Evolutionary conservation across 805 yeast species (phyloP).

Genomic region (Kuraishia piskuri): DNA sequence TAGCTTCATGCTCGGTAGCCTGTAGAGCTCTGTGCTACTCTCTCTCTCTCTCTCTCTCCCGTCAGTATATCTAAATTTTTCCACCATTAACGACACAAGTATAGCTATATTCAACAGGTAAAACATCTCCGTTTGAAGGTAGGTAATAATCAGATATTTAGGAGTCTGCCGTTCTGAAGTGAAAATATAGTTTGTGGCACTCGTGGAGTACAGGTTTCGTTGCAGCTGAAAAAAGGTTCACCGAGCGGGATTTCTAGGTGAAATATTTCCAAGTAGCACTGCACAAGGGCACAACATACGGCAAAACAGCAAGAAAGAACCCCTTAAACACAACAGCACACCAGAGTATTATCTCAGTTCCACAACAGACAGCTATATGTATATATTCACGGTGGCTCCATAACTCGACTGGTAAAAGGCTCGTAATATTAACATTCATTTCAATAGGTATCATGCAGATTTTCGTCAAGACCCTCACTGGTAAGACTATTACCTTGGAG

Average conservation of each 20-base stretch:
- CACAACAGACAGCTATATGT: neutral
- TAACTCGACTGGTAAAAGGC: neutral
- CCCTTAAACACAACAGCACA: neutral
- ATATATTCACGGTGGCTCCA: no score
- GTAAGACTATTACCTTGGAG: conserved; percentile 86
- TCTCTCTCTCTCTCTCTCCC: neutral
- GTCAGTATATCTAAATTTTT: neutral
- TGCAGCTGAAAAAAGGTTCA: neutral
- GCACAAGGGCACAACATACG: no score
- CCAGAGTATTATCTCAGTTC: neutral
- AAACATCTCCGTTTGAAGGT: neutral
- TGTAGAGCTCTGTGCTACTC: neutral
- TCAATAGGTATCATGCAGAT: conserved; percentile 58
- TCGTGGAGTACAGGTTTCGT: neutral
- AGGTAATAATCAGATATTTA: neutral
- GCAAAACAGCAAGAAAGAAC: no score
- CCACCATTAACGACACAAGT: neutral
- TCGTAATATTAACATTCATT: neutral
- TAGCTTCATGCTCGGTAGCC: neutral
- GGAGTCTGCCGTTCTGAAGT: neutral
- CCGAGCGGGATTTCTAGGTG: no score
- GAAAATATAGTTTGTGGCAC: neutral
- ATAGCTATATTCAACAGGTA: neutral
- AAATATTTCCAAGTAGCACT: no score
- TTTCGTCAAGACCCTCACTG: conserved; percentile 98